Evolutionary conservation across 805 yeast species (phyloP).

Genomic region (Saccharomycopsis guyanensis): DNA sequence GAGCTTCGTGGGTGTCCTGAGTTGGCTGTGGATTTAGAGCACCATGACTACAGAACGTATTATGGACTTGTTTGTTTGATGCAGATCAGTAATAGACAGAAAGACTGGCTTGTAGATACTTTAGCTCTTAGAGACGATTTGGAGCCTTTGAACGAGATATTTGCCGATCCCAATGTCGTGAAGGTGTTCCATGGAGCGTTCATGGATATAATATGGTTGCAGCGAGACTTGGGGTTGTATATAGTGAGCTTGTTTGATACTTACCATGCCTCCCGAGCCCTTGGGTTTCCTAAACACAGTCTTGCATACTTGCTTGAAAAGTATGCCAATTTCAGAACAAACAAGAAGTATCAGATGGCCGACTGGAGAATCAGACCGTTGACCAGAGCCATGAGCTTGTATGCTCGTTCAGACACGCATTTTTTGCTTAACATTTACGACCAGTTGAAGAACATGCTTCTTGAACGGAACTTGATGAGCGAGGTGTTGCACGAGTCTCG

Average conservation of each 20-base stretch:
- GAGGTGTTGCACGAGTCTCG: slow-evolving; percentile 68
- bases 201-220: slow-evolving; percentile 96
- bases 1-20: slow-evolving; percentile 45
- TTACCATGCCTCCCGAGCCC: slow-evolving; percentile 72
- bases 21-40: slow-evolving; percentile 92
- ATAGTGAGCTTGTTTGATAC: slow-evolving; percentile 89
- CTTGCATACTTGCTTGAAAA: slow-evolving; percentile 76
- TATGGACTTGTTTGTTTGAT: slow-evolving; percentile 86
- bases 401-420: slow-evolving; percentile 95
- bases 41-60: slow-evolving; percentile 86
- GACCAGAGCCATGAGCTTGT: slow-evolving; percentile 62
- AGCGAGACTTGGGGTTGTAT: slow-evolving; percentile 88
- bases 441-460: slow-evolving; percentile 54
- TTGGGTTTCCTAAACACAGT: slow-evolving; percentile 78
- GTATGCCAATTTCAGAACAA: slow-evolving; percentile 76
- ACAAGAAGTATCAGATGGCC: slow-evolving; percentile 90
- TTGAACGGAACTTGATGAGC: slow-evolving; percentile 44
- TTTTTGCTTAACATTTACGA: slow-evolving; percentile 77
- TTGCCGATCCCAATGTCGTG: slow-evolving; percentile 71
- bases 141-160: slow-evolving; percentile 56
- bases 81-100: slow-evolving; percentile 81
- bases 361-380: slow-evolving; percentile 95
- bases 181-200: slow-evolving; percentile 95
- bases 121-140: slow-evolving; percentile 69
- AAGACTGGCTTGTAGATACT: slow-evolving; percentile 86